Conservation (phyloP, 106 monocot genomes). For the Dioscorea dumetorum region DNA sequence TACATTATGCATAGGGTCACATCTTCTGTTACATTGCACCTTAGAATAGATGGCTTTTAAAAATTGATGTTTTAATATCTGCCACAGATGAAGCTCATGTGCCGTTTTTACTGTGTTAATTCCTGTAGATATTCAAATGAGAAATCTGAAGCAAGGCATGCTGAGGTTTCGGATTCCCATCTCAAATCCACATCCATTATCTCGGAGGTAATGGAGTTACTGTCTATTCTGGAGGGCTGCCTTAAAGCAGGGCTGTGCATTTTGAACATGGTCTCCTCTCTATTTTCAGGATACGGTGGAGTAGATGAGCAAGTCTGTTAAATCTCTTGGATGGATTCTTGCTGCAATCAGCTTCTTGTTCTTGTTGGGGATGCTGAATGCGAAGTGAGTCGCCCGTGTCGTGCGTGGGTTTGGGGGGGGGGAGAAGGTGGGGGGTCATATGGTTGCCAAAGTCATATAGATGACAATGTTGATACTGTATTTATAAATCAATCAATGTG, state of each 20-base stretch:
- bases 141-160: constrained; percentile 73
- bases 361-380: not conserved
- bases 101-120: too few species aligned
- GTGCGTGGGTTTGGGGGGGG: too few species aligned
- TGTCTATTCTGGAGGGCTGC: not conserved
- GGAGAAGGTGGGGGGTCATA: too few species aligned
- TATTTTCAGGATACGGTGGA: not conserved
- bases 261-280: not conserved
- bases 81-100: too few species aligned
- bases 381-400: too few species aligned
- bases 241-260: not conserved
- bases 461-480: too few species aligned
- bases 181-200: constrained; percentile 2
- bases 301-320: not conserved
- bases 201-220: constrained; percentile 19
- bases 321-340: not conserved
- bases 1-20: too few species aligned
- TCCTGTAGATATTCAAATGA: constrained; percentile 70
- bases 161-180: constrained; percentile 17
- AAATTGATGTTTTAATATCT: too few species aligned
- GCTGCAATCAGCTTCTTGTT: not conserved
- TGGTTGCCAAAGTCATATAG: too few species aligned
- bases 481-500: too few species aligned
- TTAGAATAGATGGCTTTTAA: too few species aligned
- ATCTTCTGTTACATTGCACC: too few species aligned